Percentiles rank a stretch among this genome's conserved stretches.
Conservation (phyloP, 2,329 filamentous ascomycete species). For the Hymenoscyphus scutula region DNA sequence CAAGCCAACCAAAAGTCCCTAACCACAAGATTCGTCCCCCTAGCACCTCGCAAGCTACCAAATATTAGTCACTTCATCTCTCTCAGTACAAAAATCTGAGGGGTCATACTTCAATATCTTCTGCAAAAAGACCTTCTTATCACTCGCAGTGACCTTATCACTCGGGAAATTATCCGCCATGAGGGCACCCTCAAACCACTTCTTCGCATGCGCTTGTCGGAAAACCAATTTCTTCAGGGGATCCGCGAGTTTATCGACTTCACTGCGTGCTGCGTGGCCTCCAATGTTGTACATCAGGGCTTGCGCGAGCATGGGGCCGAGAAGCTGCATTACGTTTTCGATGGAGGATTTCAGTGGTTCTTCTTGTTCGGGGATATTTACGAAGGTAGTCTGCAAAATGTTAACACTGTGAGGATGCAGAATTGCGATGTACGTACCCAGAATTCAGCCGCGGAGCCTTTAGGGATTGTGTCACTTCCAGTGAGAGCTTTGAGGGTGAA, state of each 20-base stretch:
- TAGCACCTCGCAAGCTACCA: conserved; percentile 58
- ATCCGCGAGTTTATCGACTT: conserved; percentile 68
- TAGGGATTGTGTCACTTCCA: conserved; percentile 71
- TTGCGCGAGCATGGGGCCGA: conserved; percentile 60
- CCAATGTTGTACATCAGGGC: conserved; percentile 64
- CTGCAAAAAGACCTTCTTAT: conserved; percentile 64
- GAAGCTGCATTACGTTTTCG: conserved; percentile 51
- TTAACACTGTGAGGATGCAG: conserved; percentile 7
- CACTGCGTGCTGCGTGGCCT: conserved; percentile 66
- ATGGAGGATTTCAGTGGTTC: conserved; percentile 41
- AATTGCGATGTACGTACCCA: conserved; percentile 54
- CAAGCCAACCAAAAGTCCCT: conserved; percentile 72
- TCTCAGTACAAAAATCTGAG: neutral
- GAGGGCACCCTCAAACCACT: conserved; percentile 63
- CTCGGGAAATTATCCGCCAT: conserved; percentile 50
- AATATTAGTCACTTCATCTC: conserved; percentile 4
- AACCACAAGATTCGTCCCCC: conserved; percentile 64
- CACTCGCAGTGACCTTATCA: conserved; percentile 54
- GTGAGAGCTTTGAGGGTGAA: conserved; percentile 70
- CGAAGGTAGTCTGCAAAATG: conserved; percentile 49
- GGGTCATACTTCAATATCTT: conserved; percentile 58
- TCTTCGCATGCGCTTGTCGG: conserved; percentile 52
- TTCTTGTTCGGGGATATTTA: conserved; percentile 43
- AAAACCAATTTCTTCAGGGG: conserved; percentile 67
- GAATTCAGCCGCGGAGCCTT: conserved; percentile 69